A percentile compares a stretch with the other conserved stretches of the same genome.
Conservation (phyloP, 1,139 yeast genomes). For the Hansenula anomala region DNA sequence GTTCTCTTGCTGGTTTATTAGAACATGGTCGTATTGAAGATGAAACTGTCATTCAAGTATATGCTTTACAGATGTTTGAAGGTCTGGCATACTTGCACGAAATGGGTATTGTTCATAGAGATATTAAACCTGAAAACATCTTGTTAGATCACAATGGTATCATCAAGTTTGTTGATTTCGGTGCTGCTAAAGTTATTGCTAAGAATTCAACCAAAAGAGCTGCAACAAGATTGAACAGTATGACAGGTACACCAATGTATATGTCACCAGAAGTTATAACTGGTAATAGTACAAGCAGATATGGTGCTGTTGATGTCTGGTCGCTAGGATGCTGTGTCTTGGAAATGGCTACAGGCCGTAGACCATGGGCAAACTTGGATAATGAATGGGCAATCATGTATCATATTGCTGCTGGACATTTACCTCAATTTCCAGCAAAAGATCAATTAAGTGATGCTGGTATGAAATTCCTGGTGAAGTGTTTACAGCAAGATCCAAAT, state of each 20-base stretch:
- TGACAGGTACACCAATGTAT: slow-evolving; percentile 98
- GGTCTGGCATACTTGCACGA: slow-evolving; percentile 94
- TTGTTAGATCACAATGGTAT: slow-evolving; percentile 89
- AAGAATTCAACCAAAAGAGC: slow-evolving; percentile 32
- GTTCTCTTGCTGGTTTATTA: slow-evolving; percentile 78
- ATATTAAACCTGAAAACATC: slow-evolving; percentile 93
- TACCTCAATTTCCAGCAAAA: slow-evolving; percentile 76
- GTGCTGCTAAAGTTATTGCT: slow-evolving; percentile 95
- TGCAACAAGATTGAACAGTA: slow-evolving; percentile 34
- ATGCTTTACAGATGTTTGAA: slow-evolving; percentile 88
- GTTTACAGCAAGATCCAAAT: slow-evolving; percentile 80
- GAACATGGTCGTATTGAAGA: slow-evolving; percentile 94
- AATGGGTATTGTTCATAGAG: slow-evolving; percentile 95
- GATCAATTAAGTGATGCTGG: slow-evolving; percentile 81
- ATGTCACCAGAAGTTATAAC: slow-evolving; percentile 98
- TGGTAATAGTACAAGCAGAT: slow-evolving; percentile 72
- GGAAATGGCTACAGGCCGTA: slow-evolving; percentile 79
- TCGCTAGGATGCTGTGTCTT: slow-evolving; percentile 77
- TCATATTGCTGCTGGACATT: slow-evolving; percentile 93
- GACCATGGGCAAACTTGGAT: slow-evolving; percentile 90
- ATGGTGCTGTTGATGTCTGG: slow-evolving; percentile 74
- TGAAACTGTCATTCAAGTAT: slow-evolving; percentile 87
- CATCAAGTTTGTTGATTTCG: slow-evolving; percentile 92
- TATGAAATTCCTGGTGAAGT: slow-evolving; percentile 60
- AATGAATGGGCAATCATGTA: slow-evolving; percentile 99